A percentile compares a stretch with the other conserved stretches of the same genome.
Conservation (phyloP, 352 stramenopile genomes). For the Phytophthora europaea region DNA sequence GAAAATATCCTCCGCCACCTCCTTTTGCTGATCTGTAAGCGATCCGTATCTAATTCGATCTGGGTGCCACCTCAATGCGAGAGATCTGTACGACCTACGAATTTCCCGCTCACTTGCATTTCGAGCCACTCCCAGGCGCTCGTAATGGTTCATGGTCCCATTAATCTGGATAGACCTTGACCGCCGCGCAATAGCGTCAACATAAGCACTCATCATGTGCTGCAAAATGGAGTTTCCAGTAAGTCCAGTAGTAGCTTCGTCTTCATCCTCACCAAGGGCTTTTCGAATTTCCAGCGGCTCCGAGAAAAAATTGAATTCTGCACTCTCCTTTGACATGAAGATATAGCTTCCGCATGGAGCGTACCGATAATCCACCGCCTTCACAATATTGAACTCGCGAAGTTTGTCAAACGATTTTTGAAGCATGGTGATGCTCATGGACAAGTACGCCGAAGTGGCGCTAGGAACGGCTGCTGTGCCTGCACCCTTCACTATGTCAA, state of each 20-base stretch:
- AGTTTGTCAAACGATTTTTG: slow-evolving; percentile 85
- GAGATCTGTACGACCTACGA: slow-evolving; percentile 70
- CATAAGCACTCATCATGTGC: slow-evolving; percentile 85
- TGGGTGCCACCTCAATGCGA: slow-evolving; percentile 87
- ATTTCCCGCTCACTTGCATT: slow-evolving; percentile 75
- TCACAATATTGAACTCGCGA: slow-evolving; percentile 76
- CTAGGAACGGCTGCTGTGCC: slow-evolving; percentile 36
- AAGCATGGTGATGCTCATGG: slow-evolving; percentile 82
- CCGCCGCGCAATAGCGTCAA: slow-evolving; percentile 72
- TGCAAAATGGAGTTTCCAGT: slow-evolving; percentile 83
- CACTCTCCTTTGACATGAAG: slow-evolving; percentile 69
- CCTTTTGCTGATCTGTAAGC: slow-evolving; percentile 56
- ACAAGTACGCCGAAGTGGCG: slow-evolving; percentile 76
- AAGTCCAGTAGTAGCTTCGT: slow-evolving; percentile 53
- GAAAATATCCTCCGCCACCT: slow-evolving; percentile 80
- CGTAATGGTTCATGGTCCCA: slow-evolving; percentile 87
- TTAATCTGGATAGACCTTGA: slow-evolving; percentile 85
- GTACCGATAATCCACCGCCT: slow-evolving; percentile 74
- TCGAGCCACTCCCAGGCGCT: slow-evolving; percentile 67
- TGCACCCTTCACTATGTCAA: slow-evolving; percentile 31
- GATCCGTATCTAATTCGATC: slow-evolving; percentile 67
- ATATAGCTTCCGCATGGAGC: slow-evolving; percentile 81
- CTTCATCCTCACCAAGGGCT: slow-evolving; percentile 57
- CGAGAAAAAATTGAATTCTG: slow-evolving; percentile 58
- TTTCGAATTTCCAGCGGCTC: slow-evolving; percentile 57